These are phyloP conservation scores for Lantana camara DNA, from an alignment of 257 asterid species.

Conservation along the genomic window DNA sequence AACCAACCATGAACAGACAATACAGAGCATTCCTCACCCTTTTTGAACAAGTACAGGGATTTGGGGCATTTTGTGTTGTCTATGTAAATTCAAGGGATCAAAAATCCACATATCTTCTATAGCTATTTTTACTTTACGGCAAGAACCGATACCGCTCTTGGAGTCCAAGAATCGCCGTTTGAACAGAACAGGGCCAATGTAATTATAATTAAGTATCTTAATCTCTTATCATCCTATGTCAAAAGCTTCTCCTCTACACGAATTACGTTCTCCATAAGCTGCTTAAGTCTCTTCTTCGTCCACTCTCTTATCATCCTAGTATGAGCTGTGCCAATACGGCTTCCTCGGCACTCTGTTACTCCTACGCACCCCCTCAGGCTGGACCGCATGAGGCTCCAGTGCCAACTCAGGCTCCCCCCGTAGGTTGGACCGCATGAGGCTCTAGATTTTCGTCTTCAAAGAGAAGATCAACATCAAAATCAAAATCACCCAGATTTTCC, in stretches of 20 bases:
- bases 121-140: conserved; percentile 10
- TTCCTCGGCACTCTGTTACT: too few relatives aligned
- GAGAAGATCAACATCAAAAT: too few relatives aligned
- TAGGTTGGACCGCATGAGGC: too few relatives aligned
- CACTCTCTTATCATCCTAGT: too few relatives aligned
- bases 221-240: conserved; percentile 19
- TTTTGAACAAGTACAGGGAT: background rate
- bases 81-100: conserved; percentile 14
- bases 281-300: conserved; percentile 63
- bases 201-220: background rate
- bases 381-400: too few relatives aligned
- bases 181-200: background rate
- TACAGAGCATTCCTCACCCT: background rate
- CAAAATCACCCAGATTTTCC: too few relatives aligned
- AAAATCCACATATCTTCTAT: conserved; percentile 19
- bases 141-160: conserved; percentile 22
- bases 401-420: too few relatives aligned
- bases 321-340: too few relatives aligned
- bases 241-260: conserved; percentile 68
- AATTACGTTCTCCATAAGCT: conserved; percentile 83
- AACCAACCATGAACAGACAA: conserved; percentile 5
- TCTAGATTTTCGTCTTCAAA: too few relatives aligned
- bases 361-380: too few relatives aligned
- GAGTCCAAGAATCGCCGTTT: conserved; percentile 1
- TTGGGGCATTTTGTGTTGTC: conserved; percentile 1